These are phyloP conservation scores for Venturia aucupariae DNA, from an alignment of 2,329 filamentous ascomycete genomes.

Conservation along the genomic window DNA sequence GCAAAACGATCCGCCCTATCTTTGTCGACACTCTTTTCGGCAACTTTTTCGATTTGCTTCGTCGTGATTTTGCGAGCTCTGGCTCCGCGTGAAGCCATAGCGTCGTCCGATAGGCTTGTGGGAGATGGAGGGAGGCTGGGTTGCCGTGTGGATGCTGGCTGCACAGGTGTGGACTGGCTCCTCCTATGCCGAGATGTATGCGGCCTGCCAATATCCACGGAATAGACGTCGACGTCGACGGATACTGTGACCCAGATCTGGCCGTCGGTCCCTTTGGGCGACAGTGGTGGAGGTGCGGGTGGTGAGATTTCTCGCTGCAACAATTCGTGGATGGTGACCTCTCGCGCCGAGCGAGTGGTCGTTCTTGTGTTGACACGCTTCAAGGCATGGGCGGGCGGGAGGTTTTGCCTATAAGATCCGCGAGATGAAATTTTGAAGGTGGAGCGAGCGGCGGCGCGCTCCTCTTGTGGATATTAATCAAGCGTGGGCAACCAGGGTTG, in stretches of 20 bases:
- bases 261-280: background rate
- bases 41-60: conserved; percentile 32
- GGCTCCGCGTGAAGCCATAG: conserved; percentile 33
- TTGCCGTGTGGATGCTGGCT: background rate
- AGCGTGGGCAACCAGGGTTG: background rate
- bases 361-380: background rate
- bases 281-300: no score
- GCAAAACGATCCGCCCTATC: conserved; percentile 11
- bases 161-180: background rate
- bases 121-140: background rate
- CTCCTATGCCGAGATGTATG: background rate
- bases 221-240: background rate
- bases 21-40: conserved; percentile 26
- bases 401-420: background rate
- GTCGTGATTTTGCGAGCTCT: conserved; percentile 31
- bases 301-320: background rate
- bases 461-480: background rate
- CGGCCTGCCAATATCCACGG: background rate
- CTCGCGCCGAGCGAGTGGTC: conserved; percentile 5
- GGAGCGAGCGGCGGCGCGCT: background rate
- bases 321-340: conserved; percentile 10
- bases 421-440: conserved; percentile 10
- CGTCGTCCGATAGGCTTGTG: background rate
- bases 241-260: conserved; percentile 4
- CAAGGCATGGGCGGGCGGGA: conserved; percentile 3